phyloP scores from a whole-genome alignment of 352 stramenopile genomes.

The Pythium scleroteichum region DNA sequence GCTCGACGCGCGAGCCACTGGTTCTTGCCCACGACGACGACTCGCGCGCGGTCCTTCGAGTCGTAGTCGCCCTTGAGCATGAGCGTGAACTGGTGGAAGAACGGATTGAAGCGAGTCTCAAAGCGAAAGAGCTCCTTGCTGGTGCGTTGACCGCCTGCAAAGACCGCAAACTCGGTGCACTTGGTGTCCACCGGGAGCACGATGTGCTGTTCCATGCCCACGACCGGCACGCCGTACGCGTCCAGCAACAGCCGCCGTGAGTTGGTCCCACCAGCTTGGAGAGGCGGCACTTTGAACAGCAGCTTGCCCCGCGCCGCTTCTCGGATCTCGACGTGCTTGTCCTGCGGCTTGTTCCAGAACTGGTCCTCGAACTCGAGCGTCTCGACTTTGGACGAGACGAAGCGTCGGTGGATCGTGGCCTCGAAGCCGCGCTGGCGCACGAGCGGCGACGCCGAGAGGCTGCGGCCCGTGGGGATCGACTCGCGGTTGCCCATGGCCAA shows the following conservation, averaged over 20 bases:
- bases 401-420: neutral
- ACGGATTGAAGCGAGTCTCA: conserved; percentile 2
- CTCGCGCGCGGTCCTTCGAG: neutral
- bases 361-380: conserved; percentile 1
- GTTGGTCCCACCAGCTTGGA: neutral
- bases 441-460: neutral
- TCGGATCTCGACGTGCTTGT: neutral
- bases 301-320: neutral
- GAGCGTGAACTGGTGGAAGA: neutral
- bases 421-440: neutral
- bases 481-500: too few relatives aligned
- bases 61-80: neutral
- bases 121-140: neutral
- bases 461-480: too few relatives aligned
- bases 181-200: neutral
- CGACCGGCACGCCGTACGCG: neutral
- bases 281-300: too few relatives aligned
- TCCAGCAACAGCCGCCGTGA: neutral
- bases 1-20: conserved; percentile 3
- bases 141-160: neutral
- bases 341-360: conserved; percentile 1
- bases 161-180: neutral
- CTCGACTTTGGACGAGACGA: neutral
- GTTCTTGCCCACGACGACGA: neutral
- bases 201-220: neutral